Conservation (phyloP, 345 rosid species). For the Salix exigua region DNA sequence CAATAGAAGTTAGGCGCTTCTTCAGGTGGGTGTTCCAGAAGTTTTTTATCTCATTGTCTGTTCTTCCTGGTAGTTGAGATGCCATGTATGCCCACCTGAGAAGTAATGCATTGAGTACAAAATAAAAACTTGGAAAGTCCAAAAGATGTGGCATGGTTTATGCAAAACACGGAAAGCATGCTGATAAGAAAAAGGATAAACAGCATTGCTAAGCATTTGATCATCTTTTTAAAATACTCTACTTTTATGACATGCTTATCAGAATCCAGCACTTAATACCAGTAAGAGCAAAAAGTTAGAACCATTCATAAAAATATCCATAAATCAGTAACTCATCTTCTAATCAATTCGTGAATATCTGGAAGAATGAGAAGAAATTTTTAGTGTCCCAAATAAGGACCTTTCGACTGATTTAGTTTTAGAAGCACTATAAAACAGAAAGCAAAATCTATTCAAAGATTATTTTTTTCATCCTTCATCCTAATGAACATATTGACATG, state of each 20-base stretch:
- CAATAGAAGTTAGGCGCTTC: slow-evolving; percentile 72
- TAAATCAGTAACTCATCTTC: neutral
- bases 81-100: slow-evolving; percentile 98
- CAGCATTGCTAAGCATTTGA: neutral
- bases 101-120: neutral
- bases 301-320: neutral
- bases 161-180: neutral
- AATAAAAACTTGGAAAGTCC: neutral
- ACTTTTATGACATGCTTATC: too few species aligned
- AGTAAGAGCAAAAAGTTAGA: neutral
- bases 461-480: neutral
- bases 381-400: neutral
- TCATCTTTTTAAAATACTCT: too few species aligned
- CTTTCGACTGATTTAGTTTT: neutral
- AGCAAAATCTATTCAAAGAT: neutral
- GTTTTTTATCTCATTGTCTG: slow-evolving; percentile 96
- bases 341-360: neutral
- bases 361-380: neutral
- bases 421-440: neutral
- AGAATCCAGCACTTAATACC: too few species aligned
- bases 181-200: neutral
- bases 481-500: neutral
- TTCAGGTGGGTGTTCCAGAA: slow-evolving; percentile 96
- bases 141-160: neutral
- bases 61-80: slow-evolving; percentile 86